Evolutionary conservation across 257 asterid genomes (phyloP).

Genomic region (Solanum medicagineum): DNA sequence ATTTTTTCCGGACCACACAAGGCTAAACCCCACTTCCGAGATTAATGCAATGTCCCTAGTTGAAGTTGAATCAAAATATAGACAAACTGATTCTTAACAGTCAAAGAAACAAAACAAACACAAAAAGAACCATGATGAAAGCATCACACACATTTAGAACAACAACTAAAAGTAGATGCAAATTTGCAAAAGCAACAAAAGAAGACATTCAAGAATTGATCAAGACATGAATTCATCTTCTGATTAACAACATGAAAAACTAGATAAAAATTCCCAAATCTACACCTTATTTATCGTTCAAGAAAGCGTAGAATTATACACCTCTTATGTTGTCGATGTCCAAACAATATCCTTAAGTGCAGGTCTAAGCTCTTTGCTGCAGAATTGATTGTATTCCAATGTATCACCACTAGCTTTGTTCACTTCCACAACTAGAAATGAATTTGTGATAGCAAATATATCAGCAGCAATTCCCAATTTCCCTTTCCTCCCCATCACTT

Average conservation of each 20-base stretch:
- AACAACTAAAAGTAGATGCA: background rate
- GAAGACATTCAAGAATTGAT: background rate
- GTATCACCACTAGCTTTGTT: constrained; percentile 44
- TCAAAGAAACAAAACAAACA: too few relatives aligned
- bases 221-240: background rate
- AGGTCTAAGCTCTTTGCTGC: constrained; percentile 37
- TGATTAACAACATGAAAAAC: background rate
- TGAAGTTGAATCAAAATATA: background rate
- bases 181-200: background rate
- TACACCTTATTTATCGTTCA: background rate
- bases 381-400: constrained; percentile 39
- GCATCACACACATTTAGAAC: background rate
- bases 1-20: rapidly evolving
- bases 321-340: constrained; percentile 18
- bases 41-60: background rate
- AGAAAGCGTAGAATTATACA: constrained; percentile 6
- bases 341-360: constrained; percentile 41
- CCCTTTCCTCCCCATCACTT: constrained; percentile 34
- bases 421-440: constrained; percentile 39
- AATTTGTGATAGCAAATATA: constrained; percentile 28
- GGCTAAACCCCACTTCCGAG: rapidly evolving
- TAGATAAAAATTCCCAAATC: background rate
- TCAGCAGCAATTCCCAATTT: constrained; percentile 42
- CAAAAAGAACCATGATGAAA: too few relatives aligned
- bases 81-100: background rate